Percentiles rank a stretch among this genome's conserved stretches.
phyloP scores from a whole-genome alignment of 2,329 filamentous ascomycete genomes.

The Penicillium sp. region DNA sequence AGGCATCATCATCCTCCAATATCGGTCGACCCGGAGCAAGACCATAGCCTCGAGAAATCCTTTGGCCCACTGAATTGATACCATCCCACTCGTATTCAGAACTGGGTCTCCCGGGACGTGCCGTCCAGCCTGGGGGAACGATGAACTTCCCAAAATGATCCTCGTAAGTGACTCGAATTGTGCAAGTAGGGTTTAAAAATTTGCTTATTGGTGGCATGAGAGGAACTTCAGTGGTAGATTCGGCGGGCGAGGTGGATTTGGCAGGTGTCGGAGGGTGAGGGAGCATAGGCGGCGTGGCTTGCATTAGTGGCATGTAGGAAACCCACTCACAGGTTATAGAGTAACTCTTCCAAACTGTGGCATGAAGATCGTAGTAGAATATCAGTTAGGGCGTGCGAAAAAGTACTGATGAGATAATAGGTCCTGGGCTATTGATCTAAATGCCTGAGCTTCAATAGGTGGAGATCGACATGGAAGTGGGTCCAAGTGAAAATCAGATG shows the following conservation, averaged over 20 bases:
- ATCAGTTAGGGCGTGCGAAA: not conserved
- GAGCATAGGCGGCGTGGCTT: not conserved
- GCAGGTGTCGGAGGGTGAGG: not conserved
- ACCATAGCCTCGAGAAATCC: not conserved
- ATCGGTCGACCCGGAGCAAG: not conserved
- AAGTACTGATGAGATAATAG: not conserved
- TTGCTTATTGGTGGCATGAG: not conserved
- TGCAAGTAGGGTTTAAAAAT: not conserved
- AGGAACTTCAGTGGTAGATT: not conserved
- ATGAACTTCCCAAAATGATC: not conserved
- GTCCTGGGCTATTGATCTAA: not conserved
- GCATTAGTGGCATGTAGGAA: not conserved
- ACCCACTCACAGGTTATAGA: not conserved
- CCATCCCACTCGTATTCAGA: not conserved
- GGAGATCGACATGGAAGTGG: not conserved
- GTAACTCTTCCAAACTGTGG: not conserved
- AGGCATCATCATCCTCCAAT: not conserved
- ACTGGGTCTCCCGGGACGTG: not conserved
- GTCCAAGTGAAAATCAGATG: not conserved
- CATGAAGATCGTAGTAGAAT: not conserved
- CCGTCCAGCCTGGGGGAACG: not conserved
- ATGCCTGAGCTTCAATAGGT: not conserved
- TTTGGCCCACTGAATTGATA: not conserved
- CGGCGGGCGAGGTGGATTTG: too few species aligned
- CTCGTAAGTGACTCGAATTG: not conserved